phyloP scores from a whole-genome alignment of 2,329 filamentous ascomycete genomes.

The Nectriaceae sp. region DNA sequence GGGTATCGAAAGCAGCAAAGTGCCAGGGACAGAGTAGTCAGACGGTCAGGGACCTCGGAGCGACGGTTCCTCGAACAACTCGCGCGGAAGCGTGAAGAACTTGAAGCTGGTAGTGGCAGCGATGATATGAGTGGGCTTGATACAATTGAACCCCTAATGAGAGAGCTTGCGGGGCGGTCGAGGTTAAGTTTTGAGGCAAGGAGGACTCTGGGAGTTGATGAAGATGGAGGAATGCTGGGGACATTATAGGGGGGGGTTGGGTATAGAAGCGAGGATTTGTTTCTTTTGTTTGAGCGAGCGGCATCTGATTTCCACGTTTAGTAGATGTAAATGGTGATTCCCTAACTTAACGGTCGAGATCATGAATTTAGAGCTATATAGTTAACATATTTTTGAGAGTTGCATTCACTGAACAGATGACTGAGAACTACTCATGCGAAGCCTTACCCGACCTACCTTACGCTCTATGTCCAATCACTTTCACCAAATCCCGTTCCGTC shows the following conservation, averaged over 20 bases:
- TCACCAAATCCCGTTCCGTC: too few relatives aligned
- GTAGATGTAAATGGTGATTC: too few relatives aligned
- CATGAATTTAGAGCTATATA: too few relatives aligned
- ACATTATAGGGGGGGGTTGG: not conserved
- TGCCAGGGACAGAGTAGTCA: constrained; percentile 23
- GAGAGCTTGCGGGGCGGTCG: constrained; percentile 40
- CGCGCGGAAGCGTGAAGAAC: constrained; percentile 25
- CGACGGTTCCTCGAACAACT: constrained; percentile 33
- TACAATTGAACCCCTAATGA: constrained; percentile 47
- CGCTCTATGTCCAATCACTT: too few relatives aligned
- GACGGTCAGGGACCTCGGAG: constrained; percentile 29
- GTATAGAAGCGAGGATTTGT: not conserved
- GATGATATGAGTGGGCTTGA: constrained; percentile 39
- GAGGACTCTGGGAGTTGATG: constrained; percentile 23
- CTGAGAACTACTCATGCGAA: too few relatives aligned
- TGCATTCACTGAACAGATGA: too few relatives aligned
- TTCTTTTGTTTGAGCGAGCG: not conserved
- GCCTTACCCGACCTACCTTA: too few relatives aligned
- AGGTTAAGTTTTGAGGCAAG: constrained; percentile 28
- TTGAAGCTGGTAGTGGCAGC: constrained; percentile 26
- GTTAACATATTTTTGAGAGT: too few relatives aligned
- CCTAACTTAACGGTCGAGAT: too few relatives aligned
- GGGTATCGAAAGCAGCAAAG: constrained; percentile 4
- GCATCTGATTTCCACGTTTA: too few relatives aligned
- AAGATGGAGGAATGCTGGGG: constrained; percentile 9